Evolutionary conservation across 805 yeast species (phyloP).

Genomic region (Ogataea trehaloabstinens): DNA sequence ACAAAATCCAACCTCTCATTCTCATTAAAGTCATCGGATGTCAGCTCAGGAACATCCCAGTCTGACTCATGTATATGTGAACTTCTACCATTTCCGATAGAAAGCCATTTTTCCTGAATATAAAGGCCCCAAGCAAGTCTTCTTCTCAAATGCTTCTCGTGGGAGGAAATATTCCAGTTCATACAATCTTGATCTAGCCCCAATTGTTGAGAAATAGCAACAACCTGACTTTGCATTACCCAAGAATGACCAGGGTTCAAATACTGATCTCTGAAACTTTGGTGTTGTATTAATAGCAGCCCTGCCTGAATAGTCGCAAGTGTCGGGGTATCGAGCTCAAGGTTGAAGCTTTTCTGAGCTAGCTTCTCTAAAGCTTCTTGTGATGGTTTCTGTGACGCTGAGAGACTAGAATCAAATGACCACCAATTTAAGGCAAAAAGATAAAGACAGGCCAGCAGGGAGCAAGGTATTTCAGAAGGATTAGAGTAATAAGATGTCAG

Average conservation of each 20-base stretch:
- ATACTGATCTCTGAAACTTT: constrained; percentile 31
- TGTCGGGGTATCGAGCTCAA: constrained; percentile 12
- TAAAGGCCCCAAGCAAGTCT: constrained; percentile 50
- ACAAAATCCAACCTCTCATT: constrained; percentile 42
- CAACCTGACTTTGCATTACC: constrained; percentile 15
- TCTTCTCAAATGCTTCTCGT: constrained; percentile 46
- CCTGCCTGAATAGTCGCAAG: constrained; percentile 30
- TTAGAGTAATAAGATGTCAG: constrained; percentile 75
- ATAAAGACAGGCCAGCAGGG: constrained; percentile 78
- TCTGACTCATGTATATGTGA: constrained; percentile 42
- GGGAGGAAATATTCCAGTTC: constrained; percentile 44
- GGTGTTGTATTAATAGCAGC: constrained; percentile 30
- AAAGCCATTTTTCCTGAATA: constrained; percentile 48
- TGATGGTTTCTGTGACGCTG: constrained; percentile 11
- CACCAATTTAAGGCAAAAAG: constrained; percentile 82
- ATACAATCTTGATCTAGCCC: constrained; percentile 47
- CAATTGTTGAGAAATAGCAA: constrained; percentile 43
- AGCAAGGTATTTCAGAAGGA: constrained; percentile 76
- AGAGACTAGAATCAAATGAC: constrained; percentile 31
- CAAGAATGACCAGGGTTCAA: constrained; percentile 39
- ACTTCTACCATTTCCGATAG: constrained; percentile 42
- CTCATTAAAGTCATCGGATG: constrained; percentile 46
- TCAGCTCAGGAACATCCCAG: constrained; percentile 40
- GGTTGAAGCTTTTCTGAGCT: constrained; percentile 18
- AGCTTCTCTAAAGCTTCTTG: constrained; percentile 22